Percentiles rank a stretch among this genome's conserved stretches.
Evolutionary conservation across 1,284 basidiomycete genomes (phyloP).

Genomic region (Afroboletus lepidellus): DNA sequence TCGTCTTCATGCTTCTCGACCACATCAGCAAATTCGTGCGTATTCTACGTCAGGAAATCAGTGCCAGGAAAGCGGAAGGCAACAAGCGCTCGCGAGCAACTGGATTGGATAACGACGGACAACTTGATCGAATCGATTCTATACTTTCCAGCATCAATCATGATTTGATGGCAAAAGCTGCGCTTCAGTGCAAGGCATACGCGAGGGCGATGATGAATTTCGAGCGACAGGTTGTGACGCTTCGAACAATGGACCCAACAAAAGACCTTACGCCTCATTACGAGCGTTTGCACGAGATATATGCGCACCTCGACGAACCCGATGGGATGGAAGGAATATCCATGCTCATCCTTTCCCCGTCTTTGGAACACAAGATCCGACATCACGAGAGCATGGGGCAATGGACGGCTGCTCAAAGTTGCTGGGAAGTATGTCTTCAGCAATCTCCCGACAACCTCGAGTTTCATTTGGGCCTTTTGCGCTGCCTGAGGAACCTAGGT

Average conservation of each 20-base stretch:
- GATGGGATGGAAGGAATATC: conserved; percentile 99
- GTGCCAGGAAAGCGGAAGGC: conserved; percentile 46
- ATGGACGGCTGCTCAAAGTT: conserved; percentile 99
- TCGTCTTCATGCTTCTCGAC: conserved; percentile 92
- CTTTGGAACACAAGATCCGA: conserved; percentile 94
- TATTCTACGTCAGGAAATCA: conserved; percentile 58
- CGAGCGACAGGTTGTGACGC: conserved; percentile 73
- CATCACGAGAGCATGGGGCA: conserved; percentile 97
- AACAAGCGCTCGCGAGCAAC: conserved; percentile 46
- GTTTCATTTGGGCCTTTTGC: conserved; percentile 86
- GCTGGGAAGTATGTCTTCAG: conserved; percentile 98
- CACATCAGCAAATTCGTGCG: conserved; percentile 93
- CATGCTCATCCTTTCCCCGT: conserved; percentile 84
- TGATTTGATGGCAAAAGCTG: conserved; percentile 89
- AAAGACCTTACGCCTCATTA: conserved; percentile 76
- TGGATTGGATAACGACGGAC: conserved; percentile 47
- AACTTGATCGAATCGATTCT: conserved; percentile 72
- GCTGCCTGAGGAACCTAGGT: conserved; percentile 92
- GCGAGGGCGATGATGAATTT: conserved; percentile 95
- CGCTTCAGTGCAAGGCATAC: conserved; percentile 91
- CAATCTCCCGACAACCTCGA: conserved; percentile 86
- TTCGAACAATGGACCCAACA: conserved; percentile 43
- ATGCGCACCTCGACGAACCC: conserved; percentile 94
- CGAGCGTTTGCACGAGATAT: conserved; percentile 94
- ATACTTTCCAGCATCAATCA: conserved; percentile 83